A percentile compares a stretch with the other conserved stretches of the same genome.
Evolutionary conservation across 257 asterid genomes (phyloP).

Genomic region (Lycium ferocissimum): DNA sequence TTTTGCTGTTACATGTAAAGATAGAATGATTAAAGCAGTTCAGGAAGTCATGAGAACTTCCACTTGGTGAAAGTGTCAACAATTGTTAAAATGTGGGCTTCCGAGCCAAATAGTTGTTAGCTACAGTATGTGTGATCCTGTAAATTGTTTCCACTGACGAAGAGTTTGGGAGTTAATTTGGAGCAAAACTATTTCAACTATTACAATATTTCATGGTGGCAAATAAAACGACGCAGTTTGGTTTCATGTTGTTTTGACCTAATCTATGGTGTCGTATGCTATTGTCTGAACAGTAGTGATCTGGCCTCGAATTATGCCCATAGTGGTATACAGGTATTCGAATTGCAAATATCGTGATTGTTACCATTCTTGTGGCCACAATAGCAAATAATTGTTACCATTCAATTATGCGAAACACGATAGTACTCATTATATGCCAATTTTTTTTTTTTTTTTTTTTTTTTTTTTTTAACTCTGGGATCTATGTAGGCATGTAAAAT

Average conservation of each 20-base stretch:
- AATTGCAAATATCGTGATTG: background rate
- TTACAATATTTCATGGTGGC: background rate
- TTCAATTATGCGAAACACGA: background rate
- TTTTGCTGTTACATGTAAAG: slow-evolving; percentile 12
- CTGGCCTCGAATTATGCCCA: background rate
- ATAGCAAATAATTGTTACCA: background rate
- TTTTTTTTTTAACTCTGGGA: background rate
- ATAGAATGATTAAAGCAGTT: background rate
- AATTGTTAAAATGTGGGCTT: background rate
- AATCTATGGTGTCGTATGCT: background rate
- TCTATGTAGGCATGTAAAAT: background rate
- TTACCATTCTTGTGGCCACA: background rate
- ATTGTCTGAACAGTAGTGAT: background rate
- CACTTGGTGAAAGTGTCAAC: background rate
- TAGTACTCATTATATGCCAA: background rate
- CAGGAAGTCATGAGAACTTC: background rate
- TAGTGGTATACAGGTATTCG: background rate
- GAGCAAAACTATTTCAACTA: background rate
- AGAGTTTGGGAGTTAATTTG: too few relatives aligned
- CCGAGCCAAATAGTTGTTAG: too few relatives aligned
- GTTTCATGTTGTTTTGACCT: background rate
- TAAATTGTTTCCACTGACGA: background rate
- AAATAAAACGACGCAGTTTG: background rate
- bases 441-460: too few relatives aligned
- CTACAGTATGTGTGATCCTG: background rate